Evolutionary conservation across 345 rosid species (phyloP), one percentile per base, ranked within the genome.

Genomic region (Hirschfeldia incana): DNA sequence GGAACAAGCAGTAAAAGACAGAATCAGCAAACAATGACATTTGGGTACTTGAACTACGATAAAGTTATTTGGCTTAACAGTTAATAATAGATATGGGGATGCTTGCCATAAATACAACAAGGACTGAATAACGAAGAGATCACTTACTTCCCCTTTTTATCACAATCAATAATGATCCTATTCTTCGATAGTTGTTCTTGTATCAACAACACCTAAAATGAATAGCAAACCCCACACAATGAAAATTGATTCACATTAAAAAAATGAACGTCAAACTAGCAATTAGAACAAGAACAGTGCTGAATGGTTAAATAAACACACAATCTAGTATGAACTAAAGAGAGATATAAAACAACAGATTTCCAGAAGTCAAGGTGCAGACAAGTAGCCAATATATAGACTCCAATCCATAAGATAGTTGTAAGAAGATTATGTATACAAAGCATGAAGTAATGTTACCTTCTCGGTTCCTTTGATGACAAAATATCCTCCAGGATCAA

Each of bases 111-210:
- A 63, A 39, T 27, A 49, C 57, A n/a, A 51, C 26, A 53, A 53
- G 27, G 29, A 30, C 61, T 11, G 5, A 80, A 55, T 51, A 69
- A 51, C 55, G 36, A 69, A 27, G 58, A 64, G 80, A 72, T 58
- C 69, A 92, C 98, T 89, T 78, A 94, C 98, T 94, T 92, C 70
- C 97, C 95, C 65, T 94, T 94, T 86, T 88, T 94, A 85, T 92
- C 95, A 16, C 85, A 88, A 72, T 90, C 98, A 79, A 94, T 89
- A 68, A 92, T 94, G 81, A 94, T 91, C 77, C 98, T 88, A 64
- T 94, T 94, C 86, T 94, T 92, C 4, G 98, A 94, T 78, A 94
- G 94, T 73, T 94, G 98, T 80, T 94, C 97, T 83, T 92, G 98
- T 75, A 94, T 94, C 83, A 92, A 79, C 79, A 94, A 75, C 76